Evolutionary conservation across 108 stramenopile genomes (phyloP).

Genomic region (Cyclotella kingstonii): DNA sequence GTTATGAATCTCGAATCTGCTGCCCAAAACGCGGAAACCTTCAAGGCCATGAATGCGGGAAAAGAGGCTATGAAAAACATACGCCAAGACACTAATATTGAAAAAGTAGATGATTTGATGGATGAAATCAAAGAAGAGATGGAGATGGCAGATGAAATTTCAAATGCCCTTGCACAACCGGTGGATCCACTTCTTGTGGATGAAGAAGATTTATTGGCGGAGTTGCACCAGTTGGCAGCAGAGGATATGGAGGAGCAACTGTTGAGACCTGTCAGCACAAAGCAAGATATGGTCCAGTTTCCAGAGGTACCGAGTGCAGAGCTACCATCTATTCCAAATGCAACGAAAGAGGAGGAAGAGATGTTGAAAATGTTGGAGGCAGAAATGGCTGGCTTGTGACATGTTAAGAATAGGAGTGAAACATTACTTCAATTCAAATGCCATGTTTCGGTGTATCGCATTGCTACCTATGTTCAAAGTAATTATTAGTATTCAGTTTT

Average conservation of each 20-base stretch:
- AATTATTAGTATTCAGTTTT: too few species aligned
- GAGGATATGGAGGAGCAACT: constrained; percentile 82
- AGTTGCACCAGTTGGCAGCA: constrained; percentile 85
- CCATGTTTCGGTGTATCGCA: too few species aligned
- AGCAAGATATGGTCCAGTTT: constrained; percentile 27
- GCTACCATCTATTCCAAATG: constrained; percentile 58
- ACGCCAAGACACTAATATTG: constrained; percentile 86
- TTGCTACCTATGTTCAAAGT: too few species aligned
- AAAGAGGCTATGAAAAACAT: constrained; percentile 85
- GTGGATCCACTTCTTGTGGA: constrained; percentile 79
- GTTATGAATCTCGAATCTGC: constrained; percentile 95
- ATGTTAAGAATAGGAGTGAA: too few species aligned
- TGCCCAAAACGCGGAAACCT: constrained; percentile 90
- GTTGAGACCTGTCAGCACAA: constrained; percentile 55
- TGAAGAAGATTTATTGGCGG: constrained; percentile 90
- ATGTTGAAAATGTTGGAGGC: constrained; percentile 85
- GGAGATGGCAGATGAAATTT: constrained; percentile 88
- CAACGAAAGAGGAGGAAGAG: constrained; percentile 81
- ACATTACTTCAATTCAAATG: too few species aligned
- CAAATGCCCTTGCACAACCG: constrained; percentile 82
- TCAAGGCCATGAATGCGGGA: constrained; percentile 90
- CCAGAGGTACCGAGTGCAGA: constrained; percentile 68
- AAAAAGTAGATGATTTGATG: constrained; percentile 95
- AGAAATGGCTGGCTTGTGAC: constrained; percentile 83
- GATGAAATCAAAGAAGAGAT: constrained; percentile 94